Evolutionary conservation across 1,139 yeast species (phyloP).

Genomic region (Yamadazyma triangularis): DNA sequence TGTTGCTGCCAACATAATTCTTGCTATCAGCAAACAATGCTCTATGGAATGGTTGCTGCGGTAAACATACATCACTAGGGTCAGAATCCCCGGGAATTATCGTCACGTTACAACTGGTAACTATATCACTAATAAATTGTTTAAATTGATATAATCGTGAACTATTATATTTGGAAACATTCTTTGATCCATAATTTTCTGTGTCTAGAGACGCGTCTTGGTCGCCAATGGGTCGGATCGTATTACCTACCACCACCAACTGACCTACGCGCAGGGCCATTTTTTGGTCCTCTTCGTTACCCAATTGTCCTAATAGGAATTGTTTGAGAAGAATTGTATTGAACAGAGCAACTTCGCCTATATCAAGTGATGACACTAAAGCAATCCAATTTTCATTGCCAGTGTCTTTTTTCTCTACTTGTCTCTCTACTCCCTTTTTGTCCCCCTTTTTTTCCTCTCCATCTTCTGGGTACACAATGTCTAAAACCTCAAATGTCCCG

Average conservation of each 20-base stretch:
- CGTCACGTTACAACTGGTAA: conserved; percentile 60
- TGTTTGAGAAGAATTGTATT: conserved; percentile 63
- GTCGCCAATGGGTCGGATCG: conserved; percentile 33
- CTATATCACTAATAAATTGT: conserved; percentile 51
- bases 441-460: conserved; percentile 61
- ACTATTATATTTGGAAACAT: conserved; percentile 45
- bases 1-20: conserved; percentile 34
- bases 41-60: conserved; percentile 84
- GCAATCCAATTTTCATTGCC: conserved; percentile 44
- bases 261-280: conserved; percentile 38
- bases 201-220: conserved; percentile 22
- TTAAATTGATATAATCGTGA: conserved; percentile 48
- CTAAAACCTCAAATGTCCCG: conserved; percentile 83
- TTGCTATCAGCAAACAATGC: conserved; percentile 58
- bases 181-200: conserved; percentile 50
- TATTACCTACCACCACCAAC: conserved; percentile 73
- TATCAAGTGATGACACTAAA: conserved; percentile 67
- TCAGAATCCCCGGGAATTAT: conserved; percentile 84
- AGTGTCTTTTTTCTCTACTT: conserved; percentile 9
- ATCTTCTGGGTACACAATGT: conserved; percentile 64
- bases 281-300: conserved; percentile 24
- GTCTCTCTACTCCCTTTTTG: conserved; percentile 36
- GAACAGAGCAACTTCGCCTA: conserved; percentile 38
- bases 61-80: conserved; percentile 78
- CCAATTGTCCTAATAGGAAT: conserved; percentile 67